A percentile compares a stretch with the other conserved stretches of the same genome.
Conservation (phyloP, 202 grass and related monocot genomes). For the Eragrostis tef region DNA sequence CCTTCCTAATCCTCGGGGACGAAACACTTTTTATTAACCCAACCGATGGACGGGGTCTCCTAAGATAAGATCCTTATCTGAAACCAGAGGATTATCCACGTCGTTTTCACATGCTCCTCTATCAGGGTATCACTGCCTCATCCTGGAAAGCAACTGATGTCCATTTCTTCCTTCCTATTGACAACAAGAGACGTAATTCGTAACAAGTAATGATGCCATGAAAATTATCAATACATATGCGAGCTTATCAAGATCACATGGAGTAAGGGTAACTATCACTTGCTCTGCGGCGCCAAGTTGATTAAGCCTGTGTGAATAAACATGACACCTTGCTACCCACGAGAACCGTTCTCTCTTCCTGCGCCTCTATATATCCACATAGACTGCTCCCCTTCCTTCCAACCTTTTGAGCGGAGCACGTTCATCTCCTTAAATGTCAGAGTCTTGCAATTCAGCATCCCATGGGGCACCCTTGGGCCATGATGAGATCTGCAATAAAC, state of each 20-base stretch:
- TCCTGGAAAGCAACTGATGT: background rate
- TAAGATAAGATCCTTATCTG: conserved; percentile 48
- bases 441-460: conserved; percentile 12
- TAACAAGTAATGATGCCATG: conserved; percentile 1
- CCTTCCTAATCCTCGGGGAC: conserved; percentile 39
- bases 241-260: conserved; percentile 39
- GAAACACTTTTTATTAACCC: conserved; percentile 25
- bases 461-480: background rate
- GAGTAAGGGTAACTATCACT: conserved; percentile 33
- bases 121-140: conserved; percentile 29
- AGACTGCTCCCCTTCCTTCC: conserved; percentile 26
- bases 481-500: background rate
- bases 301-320: conserved; percentile 26
- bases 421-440: conserved; percentile 43
- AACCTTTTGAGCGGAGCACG: conserved; percentile 19
- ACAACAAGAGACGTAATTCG: background rate
- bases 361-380: conserved; percentile 45
- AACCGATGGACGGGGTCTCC: background rate
- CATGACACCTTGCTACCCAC: conserved; percentile 15
- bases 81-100: conserved; percentile 1
- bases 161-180: conserved; percentile 7
- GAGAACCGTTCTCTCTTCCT: background rate
- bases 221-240: background rate
- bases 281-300: background rate
- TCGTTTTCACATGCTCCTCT: conserved; percentile 45